Evolutionary conservation across 495 filamentous ascomycete species (phyloP).

Genomic region (Geopyxis carbonaria): DNA sequence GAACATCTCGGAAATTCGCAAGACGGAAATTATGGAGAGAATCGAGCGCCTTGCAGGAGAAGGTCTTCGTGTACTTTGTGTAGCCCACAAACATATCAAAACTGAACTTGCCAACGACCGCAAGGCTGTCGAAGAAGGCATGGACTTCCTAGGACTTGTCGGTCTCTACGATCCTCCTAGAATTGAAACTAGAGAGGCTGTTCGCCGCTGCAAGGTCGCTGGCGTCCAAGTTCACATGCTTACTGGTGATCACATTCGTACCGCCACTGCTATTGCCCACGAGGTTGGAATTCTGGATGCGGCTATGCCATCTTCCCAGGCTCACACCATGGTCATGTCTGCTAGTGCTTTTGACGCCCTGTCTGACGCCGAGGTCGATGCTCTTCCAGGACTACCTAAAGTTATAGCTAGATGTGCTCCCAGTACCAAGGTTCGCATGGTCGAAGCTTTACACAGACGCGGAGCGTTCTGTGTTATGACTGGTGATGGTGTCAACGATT

Average conservation of each 20-base stretch:
- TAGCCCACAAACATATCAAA: constrained; percentile 31
- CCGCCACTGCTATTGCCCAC: constrained; percentile 42
- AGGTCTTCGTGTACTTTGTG: constrained; percentile 40
- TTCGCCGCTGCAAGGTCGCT: constrained; percentile 35
- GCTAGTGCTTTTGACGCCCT: constrained; percentile 53
- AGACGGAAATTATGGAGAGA: constrained; percentile 26
- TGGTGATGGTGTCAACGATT: constrained; percentile 82
- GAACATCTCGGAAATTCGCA: constrained; percentile 26
- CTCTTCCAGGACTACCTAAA: constrained; percentile 44
- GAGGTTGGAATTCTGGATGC: constrained; percentile 32
- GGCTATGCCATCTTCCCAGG: constrained; percentile 21
- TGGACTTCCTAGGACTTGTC: constrained; percentile 49
- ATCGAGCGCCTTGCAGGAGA: constrained; percentile 38
- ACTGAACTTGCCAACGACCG: constrained; percentile 26
- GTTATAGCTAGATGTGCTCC: constrained; percentile 58
- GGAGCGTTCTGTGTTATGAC: constrained; percentile 61
- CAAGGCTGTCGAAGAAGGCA: constrained; percentile 37
- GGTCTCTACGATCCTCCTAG: constrained; percentile 62
- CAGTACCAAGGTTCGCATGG: constrained; percentile 61
- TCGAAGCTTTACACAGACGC: constrained; percentile 53
- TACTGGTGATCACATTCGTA: constrained; percentile 47
- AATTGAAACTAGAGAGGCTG: constrained; percentile 41
- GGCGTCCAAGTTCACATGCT: constrained; percentile 47
- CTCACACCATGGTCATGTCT: constrained; percentile 42
- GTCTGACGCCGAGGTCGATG: constrained; percentile 46